Conservation (phyloP, 208 protist species). For the Wallacemonas sp. region DNA sequence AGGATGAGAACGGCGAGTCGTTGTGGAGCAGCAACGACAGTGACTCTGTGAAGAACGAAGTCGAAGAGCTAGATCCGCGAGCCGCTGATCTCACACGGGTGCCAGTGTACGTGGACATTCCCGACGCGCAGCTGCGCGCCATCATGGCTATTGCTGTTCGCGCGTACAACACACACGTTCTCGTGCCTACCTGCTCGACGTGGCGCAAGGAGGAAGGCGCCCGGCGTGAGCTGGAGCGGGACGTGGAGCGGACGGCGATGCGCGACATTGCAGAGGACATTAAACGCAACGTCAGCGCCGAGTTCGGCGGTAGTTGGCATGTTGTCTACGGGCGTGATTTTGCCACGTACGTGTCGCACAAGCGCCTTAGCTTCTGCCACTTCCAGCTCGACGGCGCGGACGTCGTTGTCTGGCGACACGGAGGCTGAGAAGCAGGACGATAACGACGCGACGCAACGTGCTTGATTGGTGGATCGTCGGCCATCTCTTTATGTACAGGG, state of each 20-base stretch:
- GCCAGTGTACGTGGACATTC: conserved; percentile 59
- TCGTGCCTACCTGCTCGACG: conserved; percentile 73
- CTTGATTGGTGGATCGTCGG: too few species aligned
- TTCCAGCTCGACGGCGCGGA: conserved; percentile 81
- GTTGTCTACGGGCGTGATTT: conserved; percentile 83
- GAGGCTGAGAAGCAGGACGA: too few species aligned
- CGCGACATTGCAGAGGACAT: conserved; percentile 65
- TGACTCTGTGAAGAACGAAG: conserved; percentile 13
- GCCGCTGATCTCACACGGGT: conserved; percentile 35
- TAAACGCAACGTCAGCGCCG: conserved; percentile 43
- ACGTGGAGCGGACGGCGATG: conserved; percentile 72
- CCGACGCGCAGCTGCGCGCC: conserved; percentile 38
- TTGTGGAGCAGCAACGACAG: conserved; percentile 14
- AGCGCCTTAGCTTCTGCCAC: conserved; percentile 64
- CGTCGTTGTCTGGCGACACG: conserved; percentile 83
- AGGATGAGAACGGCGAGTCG: conserved; percentile 1
- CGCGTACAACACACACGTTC: conserved; percentile 69
- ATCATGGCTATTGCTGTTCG: conserved; percentile 70
- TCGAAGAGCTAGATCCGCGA: conserved; percentile 64
- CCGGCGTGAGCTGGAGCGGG: conserved; percentile 68
- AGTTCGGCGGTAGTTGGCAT: conserved; percentile 78
- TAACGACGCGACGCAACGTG: too few species aligned
- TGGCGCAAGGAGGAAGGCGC: conserved; percentile 83
- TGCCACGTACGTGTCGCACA: conserved; percentile 79
- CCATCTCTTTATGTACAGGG: too few species aligned